Percentiles rank a stretch among this genome's conserved stretches.
These are phyloP conservation scores for Massarina eburnea DNA, from an alignment of 2,329 filamentous ascomycete genomes.

Conservation along the genomic window DNA sequence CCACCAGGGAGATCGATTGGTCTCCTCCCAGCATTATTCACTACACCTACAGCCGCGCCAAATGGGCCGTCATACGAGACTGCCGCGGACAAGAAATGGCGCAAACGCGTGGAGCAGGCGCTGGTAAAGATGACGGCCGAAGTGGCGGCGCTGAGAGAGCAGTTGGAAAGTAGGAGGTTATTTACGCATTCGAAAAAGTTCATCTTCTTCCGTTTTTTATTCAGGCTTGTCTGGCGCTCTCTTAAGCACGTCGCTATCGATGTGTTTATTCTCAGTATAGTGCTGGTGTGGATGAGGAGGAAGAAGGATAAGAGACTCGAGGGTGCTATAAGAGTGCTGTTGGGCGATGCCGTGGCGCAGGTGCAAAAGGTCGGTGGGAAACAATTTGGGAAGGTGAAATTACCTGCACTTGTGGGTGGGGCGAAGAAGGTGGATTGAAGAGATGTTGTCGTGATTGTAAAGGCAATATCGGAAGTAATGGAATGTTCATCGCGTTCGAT, in stretches of 20 bases:
- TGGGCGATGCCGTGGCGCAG: constrained; percentile 52
- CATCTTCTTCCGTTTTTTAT: constrained; percentile 59
- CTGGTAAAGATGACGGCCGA: constrained; percentile 90
- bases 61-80: constrained; percentile 18
- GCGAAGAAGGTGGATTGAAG: constrained; percentile 8
- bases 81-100: constrained; percentile 64
- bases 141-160: constrained; percentile 86
- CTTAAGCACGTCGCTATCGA: constrained; percentile 77
- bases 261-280: constrained; percentile 62
- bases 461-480: no score
- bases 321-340: constrained; percentile 68
- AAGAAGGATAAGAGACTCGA: constrained; percentile 72
- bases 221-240: constrained; percentile 72
- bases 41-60: constrained; percentile 16
- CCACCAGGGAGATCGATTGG: constrained; percentile 5
- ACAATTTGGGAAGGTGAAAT: constrained; percentile 24
- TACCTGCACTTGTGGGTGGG: constrained; percentile 24
- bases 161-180: constrained; percentile 76
- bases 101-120: constrained; percentile 78
- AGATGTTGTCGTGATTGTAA: no score
- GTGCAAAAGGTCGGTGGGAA: constrained; percentile 36
- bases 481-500: no score
- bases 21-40: constrained; percentile 15
- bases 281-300: constrained; percentile 72
- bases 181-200: constrained; percentile 65